phyloP scores from a whole-genome alignment of 1,284 basidiomycete species.

The Rhodotorula sp. region DNA sequence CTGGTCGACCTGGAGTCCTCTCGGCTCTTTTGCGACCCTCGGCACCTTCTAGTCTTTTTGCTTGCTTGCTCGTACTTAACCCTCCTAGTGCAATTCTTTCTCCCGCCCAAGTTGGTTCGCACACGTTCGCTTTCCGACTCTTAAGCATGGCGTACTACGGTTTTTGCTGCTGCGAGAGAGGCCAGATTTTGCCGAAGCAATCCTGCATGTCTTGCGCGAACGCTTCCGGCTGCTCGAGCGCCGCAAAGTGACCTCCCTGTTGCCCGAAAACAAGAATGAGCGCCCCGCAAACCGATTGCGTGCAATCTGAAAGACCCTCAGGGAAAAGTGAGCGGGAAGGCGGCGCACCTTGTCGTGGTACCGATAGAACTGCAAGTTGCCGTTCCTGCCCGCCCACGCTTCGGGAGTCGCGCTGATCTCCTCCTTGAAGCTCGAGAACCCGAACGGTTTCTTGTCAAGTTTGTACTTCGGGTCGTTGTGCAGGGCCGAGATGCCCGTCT shows the following conservation, averaged over 20 bases:
- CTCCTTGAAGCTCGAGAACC: conserved; percentile 50
- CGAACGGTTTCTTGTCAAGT: conserved; percentile 49
- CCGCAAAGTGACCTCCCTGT: conserved; percentile 52
- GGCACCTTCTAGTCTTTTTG: conserved; percentile 2
- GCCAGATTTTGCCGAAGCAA: conserved; percentile 47
- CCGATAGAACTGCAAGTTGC: conserved; percentile 49
- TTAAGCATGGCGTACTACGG: background rate
- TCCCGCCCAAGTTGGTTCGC: too few species aligned
- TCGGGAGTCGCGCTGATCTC: conserved; percentile 51
- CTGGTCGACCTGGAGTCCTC: conserved; percentile 21
- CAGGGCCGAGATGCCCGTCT: conserved; percentile 37
- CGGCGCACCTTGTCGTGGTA: conserved; percentile 48
- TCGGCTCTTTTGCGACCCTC: conserved; percentile 13
- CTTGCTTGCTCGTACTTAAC: too few species aligned
- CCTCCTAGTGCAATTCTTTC: too few species aligned
- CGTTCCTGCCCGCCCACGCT: conserved; percentile 48
- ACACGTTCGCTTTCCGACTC: too few species aligned
- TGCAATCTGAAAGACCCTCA: too few species aligned
- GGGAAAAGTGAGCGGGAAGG: conserved; percentile 8
- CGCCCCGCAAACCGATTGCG: too few species aligned
- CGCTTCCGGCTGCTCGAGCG: conserved; percentile 50
- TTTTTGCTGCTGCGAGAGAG: background rate
- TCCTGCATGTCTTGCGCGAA: conserved; percentile 49
- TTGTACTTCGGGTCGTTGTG: conserved; percentile 40
- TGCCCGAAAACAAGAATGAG: background rate